Evolutionary conservation across 2,329 filamentous ascomycete species (phyloP), one percentile per base, ranked within the genome.

Genomic region (Colletotrichum sp.): DNA sequence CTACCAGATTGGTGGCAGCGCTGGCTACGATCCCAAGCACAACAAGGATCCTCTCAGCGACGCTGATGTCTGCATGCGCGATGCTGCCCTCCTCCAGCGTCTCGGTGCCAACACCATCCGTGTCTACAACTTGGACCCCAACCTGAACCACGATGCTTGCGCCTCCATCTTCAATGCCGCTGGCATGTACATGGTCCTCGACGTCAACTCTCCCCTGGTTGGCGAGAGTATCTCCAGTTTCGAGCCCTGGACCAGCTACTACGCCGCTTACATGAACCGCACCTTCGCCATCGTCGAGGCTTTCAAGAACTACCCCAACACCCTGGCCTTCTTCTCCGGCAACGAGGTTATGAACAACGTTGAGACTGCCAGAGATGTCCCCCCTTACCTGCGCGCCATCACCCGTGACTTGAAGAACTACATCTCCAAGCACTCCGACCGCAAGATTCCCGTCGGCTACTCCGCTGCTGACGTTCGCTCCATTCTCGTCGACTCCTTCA

Each of bases 321-420:
- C 91, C 13, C 87, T 93, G n/a, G 87, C 90, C 73, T 96, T 94
- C 90, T 96, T 95, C 88, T 93, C 93, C 62, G 94, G 92, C 74
- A 96, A 96, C 84, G 94, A 96, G 85, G 93, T 95, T 81, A 94
- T 95, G 85, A 93, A 94, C 84, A 88, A 93, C 78, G 87, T 91
- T 67, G 82, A 88, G 60, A 93, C 91, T 49, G 93, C 91, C 78
- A 85, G 88, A 69, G 85, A 84, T 69, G 92, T 91, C 39, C 93
- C 94, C 57, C 93, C 92, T n/a, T 96, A 95, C 83, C 88, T 93
- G 79, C 90, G 92, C 85, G 94, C 94, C 77, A 91, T 95, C 78
- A 95, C 93, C 63, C 93, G 94, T 81, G 94, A 96, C 85, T 89
- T 96, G 83, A 95, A 95, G 89, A 93, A 93, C 83, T 96, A 96